A percentile compares a stretch with the other conserved stretches of the same genome.
Conservation (phyloP, 345 rosid species). For the Theobroma cacao region DNA sequence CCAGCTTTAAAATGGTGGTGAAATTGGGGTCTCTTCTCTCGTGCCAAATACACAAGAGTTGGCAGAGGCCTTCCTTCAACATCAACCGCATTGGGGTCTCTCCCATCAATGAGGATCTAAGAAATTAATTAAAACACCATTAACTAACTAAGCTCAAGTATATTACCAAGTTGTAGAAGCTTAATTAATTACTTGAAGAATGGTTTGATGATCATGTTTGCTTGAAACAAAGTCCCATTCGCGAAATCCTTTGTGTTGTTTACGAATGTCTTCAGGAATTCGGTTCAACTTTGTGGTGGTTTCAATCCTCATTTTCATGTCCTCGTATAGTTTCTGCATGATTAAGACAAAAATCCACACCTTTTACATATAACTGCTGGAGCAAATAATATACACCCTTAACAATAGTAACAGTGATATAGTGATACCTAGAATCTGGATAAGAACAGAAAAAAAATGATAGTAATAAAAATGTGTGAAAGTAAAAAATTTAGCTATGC, state of each 20-base stretch:
- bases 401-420: no score
- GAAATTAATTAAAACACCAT: background rate
- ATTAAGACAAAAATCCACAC: background rate
- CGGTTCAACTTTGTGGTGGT: background rate
- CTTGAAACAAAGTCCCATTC: constrained; percentile 3
- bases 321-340: constrained; percentile 7
- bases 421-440: no score
- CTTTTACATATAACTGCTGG: background rate
- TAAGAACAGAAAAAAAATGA: no score
- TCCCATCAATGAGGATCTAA: background rate
- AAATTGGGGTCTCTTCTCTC: constrained; percentile 3
- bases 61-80: background rate
- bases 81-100: background rate
- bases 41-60: background rate
- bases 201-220: background rate
- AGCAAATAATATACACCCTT: background rate
- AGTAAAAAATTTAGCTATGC: no score
- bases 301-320: constrained; percentile 5
- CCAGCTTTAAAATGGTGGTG: constrained; percentile 8
- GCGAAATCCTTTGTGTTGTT: constrained; percentile 5
- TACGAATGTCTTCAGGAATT: background rate
- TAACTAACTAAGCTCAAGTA: background rate
- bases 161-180: background rate
- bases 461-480: no score
- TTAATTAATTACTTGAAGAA: background rate